Conservation (phyloP, 148 eudicot genomes). For the Rhododendron molle region DNA sequence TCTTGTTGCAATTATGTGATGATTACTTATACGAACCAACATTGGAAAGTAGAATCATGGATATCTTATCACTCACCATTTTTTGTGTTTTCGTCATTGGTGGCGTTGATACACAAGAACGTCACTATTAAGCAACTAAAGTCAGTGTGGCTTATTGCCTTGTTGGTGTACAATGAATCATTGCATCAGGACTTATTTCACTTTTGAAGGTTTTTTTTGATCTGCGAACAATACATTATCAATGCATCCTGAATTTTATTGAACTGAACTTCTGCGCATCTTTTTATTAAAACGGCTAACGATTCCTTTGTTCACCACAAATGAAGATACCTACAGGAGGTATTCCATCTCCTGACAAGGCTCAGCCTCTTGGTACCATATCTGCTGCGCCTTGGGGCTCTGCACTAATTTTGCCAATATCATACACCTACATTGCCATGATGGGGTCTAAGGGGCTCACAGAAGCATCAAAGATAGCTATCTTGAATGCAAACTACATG, state of each 20-base stretch:
- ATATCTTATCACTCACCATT: neutral
- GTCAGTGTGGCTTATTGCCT: neutral
- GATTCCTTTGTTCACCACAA: conserved; percentile 4
- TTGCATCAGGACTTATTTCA: neutral
- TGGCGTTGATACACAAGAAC: neutral
- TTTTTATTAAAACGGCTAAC: neutral
- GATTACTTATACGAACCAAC: neutral
- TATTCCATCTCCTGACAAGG: conserved; percentile 71
- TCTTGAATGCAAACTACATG: conserved; percentile 96
- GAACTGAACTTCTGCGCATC: neutral
- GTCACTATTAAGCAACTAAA: neutral
- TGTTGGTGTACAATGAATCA: neutral
- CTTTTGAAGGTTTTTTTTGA: neutral
- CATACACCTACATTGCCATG: conserved; percentile 95
- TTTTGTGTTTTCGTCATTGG: neutral
- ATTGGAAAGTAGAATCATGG: neutral
- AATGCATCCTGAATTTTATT: neutral
- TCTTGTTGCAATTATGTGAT: neutral
- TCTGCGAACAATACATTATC: neutral
- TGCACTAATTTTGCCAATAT: conserved; percentile 90
- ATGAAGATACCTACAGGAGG: conserved; percentile 84
- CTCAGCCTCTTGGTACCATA: conserved; percentile 80
- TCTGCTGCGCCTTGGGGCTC: conserved; percentile 99
- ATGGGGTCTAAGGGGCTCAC: conserved; percentile 95
- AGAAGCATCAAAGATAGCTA: conserved; percentile 92